Evolutionary conservation across 164 flowering plant genomes (phyloP).

Genomic region (Liriodendron chinense): DNA sequence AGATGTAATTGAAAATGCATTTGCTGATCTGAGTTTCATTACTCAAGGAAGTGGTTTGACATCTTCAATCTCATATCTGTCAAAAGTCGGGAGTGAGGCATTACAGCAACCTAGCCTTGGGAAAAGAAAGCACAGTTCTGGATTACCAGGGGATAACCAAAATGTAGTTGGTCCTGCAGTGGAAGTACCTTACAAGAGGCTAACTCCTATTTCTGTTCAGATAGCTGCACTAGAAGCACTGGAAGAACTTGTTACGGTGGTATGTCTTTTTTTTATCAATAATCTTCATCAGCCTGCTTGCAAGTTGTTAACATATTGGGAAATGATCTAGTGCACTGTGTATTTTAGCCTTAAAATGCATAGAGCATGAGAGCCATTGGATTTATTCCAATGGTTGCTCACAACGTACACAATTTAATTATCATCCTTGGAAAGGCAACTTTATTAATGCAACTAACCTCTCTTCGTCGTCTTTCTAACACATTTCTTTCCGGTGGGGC

Average conservation of each 20-base stretch:
- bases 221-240: slow-evolving; percentile 82
- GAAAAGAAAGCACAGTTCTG: slow-evolving; percentile 64
- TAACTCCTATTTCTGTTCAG: slow-evolving; percentile 47
- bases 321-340: background rate
- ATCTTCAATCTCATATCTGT: slow-evolving; percentile 7
- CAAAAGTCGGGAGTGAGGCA: slow-evolving; percentile 25
- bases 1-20: slow-evolving; percentile 52
- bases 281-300: no score
- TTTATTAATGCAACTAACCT: no score
- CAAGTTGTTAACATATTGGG: background rate
- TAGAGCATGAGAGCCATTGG: no score
- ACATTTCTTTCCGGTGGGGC: no score
- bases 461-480: no score
- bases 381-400: no score
- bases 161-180: slow-evolving; percentile 26
- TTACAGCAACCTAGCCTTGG: slow-evolving; percentile 26
- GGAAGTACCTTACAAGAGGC: slow-evolving; percentile 20
- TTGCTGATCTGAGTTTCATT: slow-evolving; percentile 43
- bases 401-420: no score
- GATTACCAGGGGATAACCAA: slow-evolving; percentile 28
- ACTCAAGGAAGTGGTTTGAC: slow-evolving; percentile 16
- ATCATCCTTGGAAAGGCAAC: no score
- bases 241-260: slow-evolving; percentile 80
- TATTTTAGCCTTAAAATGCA: no score
- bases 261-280: slow-evolving; percentile 24